Conservation (phyloP, 352 stramenopile species). For the Globisporangium takayamanum region DNA sequence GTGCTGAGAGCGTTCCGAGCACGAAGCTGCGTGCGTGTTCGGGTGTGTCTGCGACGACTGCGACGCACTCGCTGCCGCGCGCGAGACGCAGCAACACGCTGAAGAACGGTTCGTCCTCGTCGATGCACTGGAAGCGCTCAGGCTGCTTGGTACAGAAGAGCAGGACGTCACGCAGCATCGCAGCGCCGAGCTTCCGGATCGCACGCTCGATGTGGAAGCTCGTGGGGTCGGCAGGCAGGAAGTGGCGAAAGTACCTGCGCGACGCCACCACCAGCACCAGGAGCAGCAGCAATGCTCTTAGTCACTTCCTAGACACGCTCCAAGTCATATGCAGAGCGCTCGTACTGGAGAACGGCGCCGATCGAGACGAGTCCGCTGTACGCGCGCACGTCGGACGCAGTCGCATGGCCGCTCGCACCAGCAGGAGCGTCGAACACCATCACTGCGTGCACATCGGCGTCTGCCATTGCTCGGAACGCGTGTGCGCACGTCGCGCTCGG, state of each 20-base stretch:
- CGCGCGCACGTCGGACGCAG: conserved; percentile 1
- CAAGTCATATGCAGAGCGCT: not conserved
- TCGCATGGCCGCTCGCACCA: conserved; percentile 1
- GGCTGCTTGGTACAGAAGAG: conserved; percentile 18
- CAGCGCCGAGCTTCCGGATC: conserved; percentile 24
- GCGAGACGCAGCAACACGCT: conserved; percentile 47
- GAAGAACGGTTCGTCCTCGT: conserved; percentile 47
- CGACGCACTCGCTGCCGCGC: conserved; percentile 30
- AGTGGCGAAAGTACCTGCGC: conserved; percentile 28
- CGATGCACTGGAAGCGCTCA: conserved; percentile 27
- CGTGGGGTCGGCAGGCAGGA: conserved; percentile 29
- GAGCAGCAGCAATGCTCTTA: not conserved
- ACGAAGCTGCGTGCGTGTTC: conserved; percentile 16
- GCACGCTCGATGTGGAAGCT: conserved; percentile 31
- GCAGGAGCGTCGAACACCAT: conserved; percentile 15
- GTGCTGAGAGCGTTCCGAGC: conserved; percentile 32
- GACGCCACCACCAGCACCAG: not conserved
- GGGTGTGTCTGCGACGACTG: conserved; percentile 28
- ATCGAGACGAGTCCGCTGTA: conserved; percentile 28
- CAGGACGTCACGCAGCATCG: conserved; percentile 27
- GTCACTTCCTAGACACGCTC: not conserved
- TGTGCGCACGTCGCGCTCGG: conserved; percentile 24
- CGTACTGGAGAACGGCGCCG: conserved; percentile 37
- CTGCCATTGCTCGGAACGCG: conserved; percentile 29
- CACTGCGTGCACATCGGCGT: conserved; percentile 13